Evolutionary conservation across 2,329 filamentous ascomycete genomes (phyloP).

Genomic region (Neoascochyta sp.): DNA sequence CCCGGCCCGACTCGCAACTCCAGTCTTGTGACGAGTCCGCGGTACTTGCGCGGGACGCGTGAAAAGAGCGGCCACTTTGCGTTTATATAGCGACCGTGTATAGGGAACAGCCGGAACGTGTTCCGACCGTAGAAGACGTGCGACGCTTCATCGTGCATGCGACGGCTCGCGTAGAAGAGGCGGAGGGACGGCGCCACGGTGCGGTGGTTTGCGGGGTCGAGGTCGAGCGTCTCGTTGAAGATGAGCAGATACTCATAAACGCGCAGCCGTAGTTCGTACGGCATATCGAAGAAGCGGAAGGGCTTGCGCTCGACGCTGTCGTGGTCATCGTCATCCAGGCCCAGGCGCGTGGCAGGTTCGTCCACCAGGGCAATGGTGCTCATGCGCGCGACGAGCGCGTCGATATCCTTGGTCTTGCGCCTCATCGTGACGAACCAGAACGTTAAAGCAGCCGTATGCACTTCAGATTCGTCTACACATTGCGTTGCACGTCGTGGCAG

Average conservation of each 20-base stretch:
- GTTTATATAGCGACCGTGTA: conserved; percentile 62
- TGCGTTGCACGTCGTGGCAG: conserved; percentile 17
- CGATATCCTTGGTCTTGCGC: conserved; percentile 24
- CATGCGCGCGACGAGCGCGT: conserved; percentile 23
- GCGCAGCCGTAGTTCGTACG: conserved; percentile 51
- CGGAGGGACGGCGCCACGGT: conserved; percentile 58
- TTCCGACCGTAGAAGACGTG: conserved; percentile 51
- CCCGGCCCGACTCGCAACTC: conserved; percentile 71
- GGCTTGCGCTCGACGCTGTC: conserved; percentile 12
- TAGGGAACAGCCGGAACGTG: conserved; percentile 52
- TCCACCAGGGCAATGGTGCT: conserved; percentile 20
- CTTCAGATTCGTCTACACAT: conserved; percentile 44
- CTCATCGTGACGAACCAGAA: conserved; percentile 10
- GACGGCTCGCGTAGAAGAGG: conserved; percentile 60
- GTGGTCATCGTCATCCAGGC: conserved; percentile 5
- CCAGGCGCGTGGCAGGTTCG: conserved; percentile 6
- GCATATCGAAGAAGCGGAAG: conserved; percentile 53
- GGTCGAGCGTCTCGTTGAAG: conserved; percentile 57
- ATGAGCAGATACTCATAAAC: conserved; percentile 49
- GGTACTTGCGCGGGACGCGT: conserved; percentile 60
- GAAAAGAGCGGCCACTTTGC: conserved; percentile 68
- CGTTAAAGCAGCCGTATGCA: conserved; percentile 20
- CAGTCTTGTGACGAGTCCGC: conserved; percentile 58
- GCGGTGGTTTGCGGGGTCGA: conserved; percentile 64
- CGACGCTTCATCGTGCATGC: conserved; percentile 50